phyloP scores from a whole-genome alignment of 805 yeast genomes.

The Lachancea cidri region DNA sequence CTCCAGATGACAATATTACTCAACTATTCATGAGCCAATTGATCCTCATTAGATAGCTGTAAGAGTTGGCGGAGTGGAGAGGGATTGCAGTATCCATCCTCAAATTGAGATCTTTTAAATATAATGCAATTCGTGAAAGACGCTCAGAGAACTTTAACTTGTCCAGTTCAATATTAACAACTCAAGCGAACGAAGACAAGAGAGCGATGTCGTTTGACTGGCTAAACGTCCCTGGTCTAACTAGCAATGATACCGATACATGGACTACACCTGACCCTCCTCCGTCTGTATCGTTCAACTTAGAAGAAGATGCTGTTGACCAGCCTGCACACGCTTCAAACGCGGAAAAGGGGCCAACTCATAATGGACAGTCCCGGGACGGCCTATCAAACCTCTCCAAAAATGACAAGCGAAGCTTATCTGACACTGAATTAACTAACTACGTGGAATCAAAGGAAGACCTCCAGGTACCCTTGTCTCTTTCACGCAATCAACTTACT shows the following conservation, averaged over 20 bases:
- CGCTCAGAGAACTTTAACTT: not conserved
- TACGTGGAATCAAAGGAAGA: constrained; percentile 35
- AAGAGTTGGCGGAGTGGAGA: too few species aligned
- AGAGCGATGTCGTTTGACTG: constrained; percentile 44
- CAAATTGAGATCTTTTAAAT: too few species aligned
- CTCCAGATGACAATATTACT: too few species aligned
- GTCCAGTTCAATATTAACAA: not conserved
- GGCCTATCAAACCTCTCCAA: not conserved
- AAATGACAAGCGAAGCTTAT: constrained; percentile 7
- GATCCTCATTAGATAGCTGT: too few species aligned
- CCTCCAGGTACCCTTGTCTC: constrained; percentile 50
- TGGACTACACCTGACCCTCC: constrained; percentile 31
- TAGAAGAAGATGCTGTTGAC: constrained; percentile 10
- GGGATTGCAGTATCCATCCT: too few species aligned
- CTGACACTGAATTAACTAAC: not conserved
- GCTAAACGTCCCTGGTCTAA: constrained; percentile 42
- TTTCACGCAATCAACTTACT: constrained; percentile 64
- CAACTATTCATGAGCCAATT: too few species aligned
- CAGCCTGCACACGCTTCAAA: constrained; percentile 5
- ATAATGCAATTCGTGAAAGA: not conserved
- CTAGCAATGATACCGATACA: constrained; percentile 23
- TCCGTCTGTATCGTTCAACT: constrained; percentile 50
- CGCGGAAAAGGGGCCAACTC: constrained; percentile 2
- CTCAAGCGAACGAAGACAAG: not conserved
- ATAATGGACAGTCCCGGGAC: not conserved